These are phyloP conservation scores for Cytospora piceicola DNA, from an alignment of 2,329 filamentous ascomycete genomes.

Conservation along the genomic window DNA sequence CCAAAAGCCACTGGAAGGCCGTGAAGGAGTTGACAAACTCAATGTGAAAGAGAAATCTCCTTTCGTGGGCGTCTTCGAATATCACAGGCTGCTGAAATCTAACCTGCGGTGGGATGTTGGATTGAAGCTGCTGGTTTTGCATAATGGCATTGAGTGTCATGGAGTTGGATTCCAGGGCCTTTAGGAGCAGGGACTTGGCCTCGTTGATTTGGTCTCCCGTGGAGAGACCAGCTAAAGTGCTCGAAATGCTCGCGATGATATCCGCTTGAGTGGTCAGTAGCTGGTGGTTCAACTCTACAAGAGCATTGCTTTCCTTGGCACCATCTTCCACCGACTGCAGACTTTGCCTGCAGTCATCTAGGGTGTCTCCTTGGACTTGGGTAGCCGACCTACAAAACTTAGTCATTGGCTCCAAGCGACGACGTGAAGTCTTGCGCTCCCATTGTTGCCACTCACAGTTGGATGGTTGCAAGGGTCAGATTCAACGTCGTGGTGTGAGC, in stretches of 20 bases:
- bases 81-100: conserved; percentile 8
- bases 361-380: not conserved
- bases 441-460: not conserved
- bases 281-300: not conserved
- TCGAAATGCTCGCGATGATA: conserved; percentile 1
- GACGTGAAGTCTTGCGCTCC: not conserved
- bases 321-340: not conserved
- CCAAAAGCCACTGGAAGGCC: conserved; percentile 15
- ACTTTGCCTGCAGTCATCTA: not conserved
- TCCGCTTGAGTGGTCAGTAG: conserved; percentile 3
- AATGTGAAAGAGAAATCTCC: not conserved
- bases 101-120: conserved; percentile 15
- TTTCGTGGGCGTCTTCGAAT: conserved; percentile 15
- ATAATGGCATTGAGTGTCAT: not conserved
- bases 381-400: not conserved
- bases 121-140: conserved; percentile 1
- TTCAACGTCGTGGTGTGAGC: conserved; percentile 8
- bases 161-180: not conserved
- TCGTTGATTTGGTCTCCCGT: not conserved
- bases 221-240: not conserved
- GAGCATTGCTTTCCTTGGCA: not conserved
- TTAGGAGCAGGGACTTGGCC: not conserved
- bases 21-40: conserved; percentile 11
- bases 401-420: not conserved
- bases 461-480: conserved; percentile 6